Percentiles rank a stretch among this genome's conserved stretches.
phyloP scores from a whole-genome alignment of 257 asterid species.

The Solanum bukasovii region DNA sequence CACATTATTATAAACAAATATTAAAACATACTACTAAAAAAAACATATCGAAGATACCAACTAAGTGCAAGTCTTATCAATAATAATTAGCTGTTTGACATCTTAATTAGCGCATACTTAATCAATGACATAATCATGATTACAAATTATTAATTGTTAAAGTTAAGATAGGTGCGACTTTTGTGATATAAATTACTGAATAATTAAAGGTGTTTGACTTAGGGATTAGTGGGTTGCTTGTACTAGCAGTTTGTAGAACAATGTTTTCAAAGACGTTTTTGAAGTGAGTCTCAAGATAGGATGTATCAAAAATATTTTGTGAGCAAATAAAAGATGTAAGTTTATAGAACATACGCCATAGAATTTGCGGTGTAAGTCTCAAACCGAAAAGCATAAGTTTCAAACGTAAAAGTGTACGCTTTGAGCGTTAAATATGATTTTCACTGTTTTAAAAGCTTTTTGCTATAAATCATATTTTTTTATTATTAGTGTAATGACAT shows the following conservation, averaged over 20 bases:
- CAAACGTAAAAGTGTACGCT: too few species aligned
- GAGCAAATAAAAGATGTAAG: not conserved
- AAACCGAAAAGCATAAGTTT: not conserved
- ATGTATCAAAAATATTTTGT: not conserved
- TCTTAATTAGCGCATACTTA: conserved; percentile 1
- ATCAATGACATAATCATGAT: not conserved
- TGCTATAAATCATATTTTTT: too few species aligned
- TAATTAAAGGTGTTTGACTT: not conserved
- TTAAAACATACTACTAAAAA: not conserved
- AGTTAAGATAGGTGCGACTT: not conserved
- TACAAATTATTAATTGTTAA: not conserved
- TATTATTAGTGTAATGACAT: not conserved
- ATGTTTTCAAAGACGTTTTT: not conserved
- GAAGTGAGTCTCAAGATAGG: not conserved
- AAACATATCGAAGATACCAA: not conserved
- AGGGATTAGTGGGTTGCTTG: not conserved
- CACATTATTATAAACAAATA: not conserved
- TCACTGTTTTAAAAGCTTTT: too few species aligned
- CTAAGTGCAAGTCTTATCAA: not conserved
- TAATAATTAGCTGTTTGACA: not conserved
- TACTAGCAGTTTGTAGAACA: too few species aligned
- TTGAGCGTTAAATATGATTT: too few species aligned
- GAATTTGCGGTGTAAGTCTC: not conserved
- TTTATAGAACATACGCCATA: not conserved
- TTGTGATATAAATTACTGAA: not conserved